Evolutionary conservation across 441 rosid species (phyloP), one percentile per base, ranked within the genome.

Genomic region (Brassica balearica): DNA sequence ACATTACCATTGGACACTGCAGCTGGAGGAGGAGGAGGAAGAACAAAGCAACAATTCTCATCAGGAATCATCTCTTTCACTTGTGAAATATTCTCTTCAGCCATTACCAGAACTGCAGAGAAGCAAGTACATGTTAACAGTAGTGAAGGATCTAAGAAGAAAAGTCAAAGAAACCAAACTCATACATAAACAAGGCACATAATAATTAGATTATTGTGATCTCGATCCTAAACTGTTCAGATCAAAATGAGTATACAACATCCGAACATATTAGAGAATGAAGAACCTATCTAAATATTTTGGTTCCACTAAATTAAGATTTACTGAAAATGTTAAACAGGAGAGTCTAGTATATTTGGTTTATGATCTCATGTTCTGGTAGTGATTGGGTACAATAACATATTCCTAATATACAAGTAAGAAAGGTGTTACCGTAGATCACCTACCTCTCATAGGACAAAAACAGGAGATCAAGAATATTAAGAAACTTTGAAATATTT

Each of bases 1-100:
- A 71, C 73, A 15, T 4, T 51, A 15, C 56, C 76, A 22, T 15
- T 67, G 29, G 66, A 23, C 0, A 58, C 17, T 58, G 41, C 72
- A 63, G 63, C 68, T 56, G 75, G 22, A 53, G 9, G 5, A 41
- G 48, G 68, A 64, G 48, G 68, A 64, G 53, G 71, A 79, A 9
- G 48, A 41, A 22, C 65, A 64, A 12, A 70, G 22, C 79, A 71
- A 59, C 73, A 70, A n/a, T 60, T 71, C 10, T 80, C 83, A 22
- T 66, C 74, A 6, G 51, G n/a, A 36, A 65, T 65, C 69, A 65
- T 62, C 67, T 62, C 43, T 62, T 62, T 62, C 6, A 65, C 69
- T 65, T 80, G 76, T 27, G 83, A 11, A 70, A 32, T 2, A 58
- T 74, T 71, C 59, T 75, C 79, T n/a, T 71, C 80, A 64, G 72